Conservation (phyloP, 768 basidiomycete genomes). For the Pleurotus pulmonarius region DNA sequence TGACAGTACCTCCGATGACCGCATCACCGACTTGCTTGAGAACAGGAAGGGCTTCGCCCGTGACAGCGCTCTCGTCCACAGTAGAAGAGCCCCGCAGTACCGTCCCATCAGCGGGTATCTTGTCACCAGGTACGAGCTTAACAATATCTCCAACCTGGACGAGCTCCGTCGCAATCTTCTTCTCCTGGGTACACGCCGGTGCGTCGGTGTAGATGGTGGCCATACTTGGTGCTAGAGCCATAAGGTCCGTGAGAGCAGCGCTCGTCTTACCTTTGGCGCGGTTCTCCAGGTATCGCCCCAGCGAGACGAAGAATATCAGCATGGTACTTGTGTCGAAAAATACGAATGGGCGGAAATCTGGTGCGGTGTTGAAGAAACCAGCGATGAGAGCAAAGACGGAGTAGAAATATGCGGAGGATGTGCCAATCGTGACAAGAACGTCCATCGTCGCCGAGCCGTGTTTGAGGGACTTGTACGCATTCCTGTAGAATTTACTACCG, state of each 20-base stretch:
- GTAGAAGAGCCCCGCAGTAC: slow-evolving; percentile 83
- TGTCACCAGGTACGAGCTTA: slow-evolving; percentile 95
- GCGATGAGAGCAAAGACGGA: slow-evolving; percentile 69
- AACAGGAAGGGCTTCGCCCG: slow-evolving; percentile 89
- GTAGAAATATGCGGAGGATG: slow-evolving; percentile 91
- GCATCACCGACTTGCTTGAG: slow-evolving; percentile 78
- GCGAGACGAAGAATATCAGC: slow-evolving; percentile 95
- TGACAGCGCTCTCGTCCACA: slow-evolving; percentile 94
- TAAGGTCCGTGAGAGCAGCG: slow-evolving; percentile 93
- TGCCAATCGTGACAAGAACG: slow-evolving; percentile 93
- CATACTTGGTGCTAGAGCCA: slow-evolving; percentile 93
- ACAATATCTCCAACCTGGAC: slow-evolving; percentile 92
- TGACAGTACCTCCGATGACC: slow-evolving; percentile 97
- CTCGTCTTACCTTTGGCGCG: slow-evolving; percentile 96
- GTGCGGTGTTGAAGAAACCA: slow-evolving; percentile 60
- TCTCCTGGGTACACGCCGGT: slow-evolving; percentile 76
- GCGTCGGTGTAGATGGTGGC: slow-evolving; percentile 92
- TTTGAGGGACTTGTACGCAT: slow-evolving; percentile 86
- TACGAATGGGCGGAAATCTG: slow-evolving; percentile 73
- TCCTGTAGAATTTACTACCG: slow-evolving; percentile 81
- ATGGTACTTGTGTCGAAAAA: slow-evolving; percentile 99
- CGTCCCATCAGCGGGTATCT: slow-evolving; percentile 92
- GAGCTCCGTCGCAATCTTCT: slow-evolving; percentile 90
- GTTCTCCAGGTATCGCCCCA: slow-evolving; percentile 95
- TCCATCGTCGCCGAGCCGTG: slow-evolving; percentile 96